Base-by-base conservation (phyloP, 2,329 filamentous ascomycete genomes). In the Chalaropsis ovoidea region DNA sequence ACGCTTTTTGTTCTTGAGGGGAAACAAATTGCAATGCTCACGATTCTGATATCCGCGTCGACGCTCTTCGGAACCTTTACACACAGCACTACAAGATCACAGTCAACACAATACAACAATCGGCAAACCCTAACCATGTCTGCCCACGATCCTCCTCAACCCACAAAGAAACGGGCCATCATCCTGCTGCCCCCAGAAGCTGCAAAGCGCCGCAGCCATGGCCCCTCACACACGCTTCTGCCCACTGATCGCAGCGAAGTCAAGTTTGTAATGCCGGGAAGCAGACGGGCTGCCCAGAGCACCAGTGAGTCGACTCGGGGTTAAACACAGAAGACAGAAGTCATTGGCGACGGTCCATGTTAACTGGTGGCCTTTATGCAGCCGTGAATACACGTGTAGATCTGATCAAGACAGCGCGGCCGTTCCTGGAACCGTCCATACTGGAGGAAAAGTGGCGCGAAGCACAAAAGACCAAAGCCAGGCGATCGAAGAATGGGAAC, bases 341-440 rank as follows among this genome's bases (percentile, higher is more conserved):
- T 6, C 31, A 31, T 6, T 31, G 31, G 31, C 31, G 31, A 31
- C 6, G 2, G 3, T 3, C 39, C 15, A 17, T 17, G 22, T 42
- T 62, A 62, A 62, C 54, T n/a, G 22, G 13, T 19, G 15, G 24
- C 19, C 6, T 10, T 27, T 4, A 35, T 42, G 19, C 54, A 65
- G 64, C 35, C 27, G 22, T 41, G 22, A 24, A 31, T 2, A 49
- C 41, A 24, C 17, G 11, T 15, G 22, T 66, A 2, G 42, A 62
- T 24, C 43, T 52, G 11, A 17, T 17, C 39, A 31, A 41, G 17
- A 66, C 65, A n/a, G 27, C 73, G 8, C 74, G 76, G 65, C 75
- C 75, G 3, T 76, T 77, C 52, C 69, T 77, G 7, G 72, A 76
- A 47, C 73, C 73, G 10, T 68, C 70, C 22, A 68, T 68, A 3